These are phyloP conservation scores for Sclerotinia subarctica DNA, from an alignment of 2,329 filamentous ascomycete genomes.

Conservation along the genomic window DNA sequence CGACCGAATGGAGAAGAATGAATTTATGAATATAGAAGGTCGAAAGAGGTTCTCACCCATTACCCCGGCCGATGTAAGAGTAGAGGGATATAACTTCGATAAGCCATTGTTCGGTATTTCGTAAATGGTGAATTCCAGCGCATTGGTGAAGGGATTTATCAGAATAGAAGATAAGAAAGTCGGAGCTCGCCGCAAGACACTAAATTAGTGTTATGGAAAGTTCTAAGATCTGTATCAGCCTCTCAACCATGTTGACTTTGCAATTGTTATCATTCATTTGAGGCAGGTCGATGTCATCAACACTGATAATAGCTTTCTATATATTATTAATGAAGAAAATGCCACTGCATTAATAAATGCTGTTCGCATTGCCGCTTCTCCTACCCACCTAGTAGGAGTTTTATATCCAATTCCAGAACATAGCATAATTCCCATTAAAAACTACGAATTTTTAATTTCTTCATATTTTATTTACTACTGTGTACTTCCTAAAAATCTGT, in stretches of 20 bases:
- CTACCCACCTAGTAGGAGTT: no score
- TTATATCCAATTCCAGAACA: background rate
- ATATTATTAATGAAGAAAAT: background rate
- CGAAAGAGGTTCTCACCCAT: background rate
- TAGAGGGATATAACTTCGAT: background rate
- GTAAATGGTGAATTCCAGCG: background rate
- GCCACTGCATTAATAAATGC: no score
- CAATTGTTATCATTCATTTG: conserved; percentile 3
- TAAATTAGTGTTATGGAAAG: conserved; percentile 4
- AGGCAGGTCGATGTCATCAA: conserved; percentile 1
- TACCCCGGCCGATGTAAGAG: background rate
- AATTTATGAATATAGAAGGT: background rate
- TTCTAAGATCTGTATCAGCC: conserved; percentile 2
- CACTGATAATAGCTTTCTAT: background rate
- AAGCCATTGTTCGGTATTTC: background rate
- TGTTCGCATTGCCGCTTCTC: background rate
- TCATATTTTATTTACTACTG: no score
- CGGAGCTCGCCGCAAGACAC: conserved; percentile 11
- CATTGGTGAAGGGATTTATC: background rate
- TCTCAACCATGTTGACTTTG: no score
- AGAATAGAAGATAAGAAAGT: background rate
- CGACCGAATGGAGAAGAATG: background rate
- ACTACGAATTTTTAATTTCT: background rate
- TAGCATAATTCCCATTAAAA: background rate
- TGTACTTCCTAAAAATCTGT: background rate